A percentile compares a stretch with the other conserved stretches of the same genome.
These are phyloP conservation scores for Cardamine occulta DNA, from an alignment of 345 rosid genomes.

Conservation along the genomic window DNA sequence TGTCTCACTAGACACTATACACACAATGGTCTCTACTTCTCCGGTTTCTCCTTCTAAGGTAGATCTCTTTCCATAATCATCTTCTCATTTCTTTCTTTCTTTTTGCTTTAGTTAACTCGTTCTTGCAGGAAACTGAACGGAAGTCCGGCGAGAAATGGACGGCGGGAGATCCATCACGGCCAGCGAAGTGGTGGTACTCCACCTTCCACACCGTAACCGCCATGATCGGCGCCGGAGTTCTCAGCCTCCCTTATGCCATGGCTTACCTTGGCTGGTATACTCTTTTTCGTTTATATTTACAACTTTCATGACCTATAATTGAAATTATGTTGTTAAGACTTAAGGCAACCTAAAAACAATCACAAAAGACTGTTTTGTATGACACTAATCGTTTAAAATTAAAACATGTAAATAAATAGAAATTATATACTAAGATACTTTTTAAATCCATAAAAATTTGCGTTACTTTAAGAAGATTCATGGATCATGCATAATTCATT, in stretches of 20 bases:
- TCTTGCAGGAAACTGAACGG: conserved; percentile 52
- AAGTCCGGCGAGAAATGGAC: conserved; percentile 58
- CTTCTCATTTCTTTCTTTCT: not conserved
- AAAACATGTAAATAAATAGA: conserved; percentile 1
- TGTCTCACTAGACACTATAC: conserved; percentile 15
- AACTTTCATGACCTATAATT: not conserved
- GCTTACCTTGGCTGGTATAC: conserved; percentile 92
- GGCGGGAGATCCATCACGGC: conserved; percentile 60
- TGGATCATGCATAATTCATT: not conserved
- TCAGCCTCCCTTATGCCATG: conserved; percentile 95
- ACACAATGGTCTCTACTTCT: conserved; percentile 65
- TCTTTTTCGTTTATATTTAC: not conserved
- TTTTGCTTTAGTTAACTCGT: not conserved
- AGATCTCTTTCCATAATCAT: conserved; percentile 40
- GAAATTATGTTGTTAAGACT: not conserved
- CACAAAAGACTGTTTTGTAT: not conserved
- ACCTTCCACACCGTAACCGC: conserved; percentile 93
- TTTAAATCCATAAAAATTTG: not conserved
- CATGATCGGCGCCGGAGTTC: conserved; percentile 99
- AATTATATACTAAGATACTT: not conserved
- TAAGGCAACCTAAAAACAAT: not conserved
- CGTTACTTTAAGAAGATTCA: not conserved
- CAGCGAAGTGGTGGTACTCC: conserved; percentile 97
- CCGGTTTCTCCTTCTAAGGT: conserved; percentile 58
- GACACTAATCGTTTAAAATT: not conserved